Conservation (phyloP, 257 asterid species). For the Solanum lignicaule region DNA sequence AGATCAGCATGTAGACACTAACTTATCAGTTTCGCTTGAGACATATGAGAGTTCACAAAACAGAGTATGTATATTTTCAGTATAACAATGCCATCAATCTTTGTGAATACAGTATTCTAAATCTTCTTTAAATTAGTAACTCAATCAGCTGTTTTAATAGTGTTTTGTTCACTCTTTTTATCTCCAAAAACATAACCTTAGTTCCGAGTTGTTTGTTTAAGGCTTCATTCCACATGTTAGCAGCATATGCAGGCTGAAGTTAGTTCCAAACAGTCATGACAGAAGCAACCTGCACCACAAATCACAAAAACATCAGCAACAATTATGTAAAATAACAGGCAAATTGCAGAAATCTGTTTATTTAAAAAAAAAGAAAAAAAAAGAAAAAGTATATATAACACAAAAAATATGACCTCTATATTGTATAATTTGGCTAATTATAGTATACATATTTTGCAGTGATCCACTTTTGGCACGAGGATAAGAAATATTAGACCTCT, state of each 20-base stretch:
- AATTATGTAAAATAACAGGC: background rate
- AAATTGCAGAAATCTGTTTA: background rate
- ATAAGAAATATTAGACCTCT: too few relatives aligned
- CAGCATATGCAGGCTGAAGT: slow-evolving; percentile 72
- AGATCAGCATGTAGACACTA: background rate
- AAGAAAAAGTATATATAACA: background rate
- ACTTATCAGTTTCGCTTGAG: background rate
- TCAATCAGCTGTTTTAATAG: background rate
- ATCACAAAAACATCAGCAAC: slow-evolving; percentile 4
- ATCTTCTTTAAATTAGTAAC: background rate
- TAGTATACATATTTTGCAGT: background rate
- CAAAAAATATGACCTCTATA: too few relatives aligned
- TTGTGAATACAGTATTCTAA: background rate
- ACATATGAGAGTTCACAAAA: background rate
- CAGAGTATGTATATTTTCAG: background rate
- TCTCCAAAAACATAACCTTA: slow-evolving; percentile 34
- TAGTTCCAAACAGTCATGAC: slow-evolving; percentile 86
- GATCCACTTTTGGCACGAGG: background rate
- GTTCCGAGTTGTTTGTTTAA: slow-evolving; percentile 87
- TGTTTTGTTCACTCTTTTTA: background rate
- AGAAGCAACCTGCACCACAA: slow-evolving; percentile 63
- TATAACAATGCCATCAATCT: background rate
- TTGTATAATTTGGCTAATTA: background rate
- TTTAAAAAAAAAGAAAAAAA: too few relatives aligned
- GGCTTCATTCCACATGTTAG: slow-evolving; percentile 90